Evolutionary conservation across 805 yeast genomes (phyloP), one percentile per base, ranked within the genome.

Genomic region (Saccharomyces mikatae): DNA sequence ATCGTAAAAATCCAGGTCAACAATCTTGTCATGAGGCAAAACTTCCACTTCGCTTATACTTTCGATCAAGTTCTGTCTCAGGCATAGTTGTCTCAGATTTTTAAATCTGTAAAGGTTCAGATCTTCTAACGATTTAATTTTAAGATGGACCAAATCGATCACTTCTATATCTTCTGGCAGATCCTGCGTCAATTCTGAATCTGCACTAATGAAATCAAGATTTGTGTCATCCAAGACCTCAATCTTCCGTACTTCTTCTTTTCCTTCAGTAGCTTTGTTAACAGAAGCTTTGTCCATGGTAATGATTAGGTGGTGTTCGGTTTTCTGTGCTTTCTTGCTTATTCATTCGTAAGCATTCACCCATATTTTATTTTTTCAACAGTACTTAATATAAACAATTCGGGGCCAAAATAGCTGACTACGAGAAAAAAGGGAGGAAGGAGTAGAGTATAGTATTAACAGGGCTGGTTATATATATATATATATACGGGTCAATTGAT

Each of bases 1-100:
- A 71, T 94, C 99, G 67, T 94, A 94, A 31, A 91, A 76, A 69
- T 94, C 99, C 55, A 94, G 72, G 56, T 89, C 94, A 59, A 81
- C 87, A 61, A 94, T 62, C 0, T 76, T 75, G 1, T 77, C 81
- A 44, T 71, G 75, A 17, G 81, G 80, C 9, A 86, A 64, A 11
- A 72, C 73, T 55, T 90, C 90, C 21, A 92, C 73, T 9, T 83
- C 90, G 47, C 82, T 78, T 41, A 91, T 76, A n/a, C 86, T 79
- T 29, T 86, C 83, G 44, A 94, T 74, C 59, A 89, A 73, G 69
- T 94, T 94, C 64, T 90, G 96, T 66, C 99, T 80, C 56, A 94
- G 74, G 57, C 90, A 86, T 22, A 92, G 72, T 4, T 75, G 66
- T 60, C 80, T 83, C 56, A 90, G 72, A 29, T 80, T 69, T 1